Conservation (phyloP, 169 alveolate genomes). For the Plasmodium malariae region DNA sequence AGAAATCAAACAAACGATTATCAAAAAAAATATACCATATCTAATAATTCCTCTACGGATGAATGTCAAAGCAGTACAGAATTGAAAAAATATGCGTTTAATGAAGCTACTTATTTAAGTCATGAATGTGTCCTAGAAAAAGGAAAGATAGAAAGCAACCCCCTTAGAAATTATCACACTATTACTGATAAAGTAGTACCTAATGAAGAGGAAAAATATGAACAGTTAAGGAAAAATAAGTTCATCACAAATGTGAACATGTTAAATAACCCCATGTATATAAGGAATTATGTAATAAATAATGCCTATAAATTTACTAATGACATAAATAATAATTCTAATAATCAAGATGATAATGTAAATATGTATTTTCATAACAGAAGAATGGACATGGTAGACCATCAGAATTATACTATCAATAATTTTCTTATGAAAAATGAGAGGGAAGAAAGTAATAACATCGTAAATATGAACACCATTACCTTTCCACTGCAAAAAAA, state of each 20-base stretch:
- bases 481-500: not conserved
- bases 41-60: not conserved
- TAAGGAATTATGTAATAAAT: not conserved
- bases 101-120: not conserved
- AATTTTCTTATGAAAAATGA: not conserved
- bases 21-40: not conserved
- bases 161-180: not conserved
- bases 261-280: not conserved
- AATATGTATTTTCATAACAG: not conserved
- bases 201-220: not conserved
- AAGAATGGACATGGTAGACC: not conserved
- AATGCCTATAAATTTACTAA: not conserved
- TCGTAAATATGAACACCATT: constrained; percentile 20
- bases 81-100: not conserved
- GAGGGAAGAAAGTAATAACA: not conserved
- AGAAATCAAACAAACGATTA: not conserved
- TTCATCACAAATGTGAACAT: not conserved
- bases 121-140: not conserved
- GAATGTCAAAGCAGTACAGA: not conserved
- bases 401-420: not conserved
- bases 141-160: not conserved
- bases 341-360: not conserved
- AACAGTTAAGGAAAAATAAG: not conserved
- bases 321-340: no score
- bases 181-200: no score